Evolutionary conservation across 805 yeast species (phyloP).

Genomic region (Metschnikowia peoriensis): DNA sequence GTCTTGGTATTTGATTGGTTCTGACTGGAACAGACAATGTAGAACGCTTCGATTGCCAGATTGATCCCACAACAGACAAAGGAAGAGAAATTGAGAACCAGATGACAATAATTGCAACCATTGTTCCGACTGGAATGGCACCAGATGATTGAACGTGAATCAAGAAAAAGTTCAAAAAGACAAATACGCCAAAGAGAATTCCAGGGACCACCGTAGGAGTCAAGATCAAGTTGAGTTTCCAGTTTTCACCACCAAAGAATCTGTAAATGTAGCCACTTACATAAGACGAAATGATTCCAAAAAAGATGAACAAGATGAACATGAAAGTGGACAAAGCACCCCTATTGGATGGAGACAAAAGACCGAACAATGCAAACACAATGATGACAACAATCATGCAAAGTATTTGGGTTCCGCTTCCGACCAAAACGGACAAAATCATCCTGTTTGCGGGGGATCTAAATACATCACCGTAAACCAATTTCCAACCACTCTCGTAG

Average conservation of each 20-base stretch:
- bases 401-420: conserved; percentile 84
- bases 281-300: conserved; percentile 81
- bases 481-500: conserved; percentile 96
- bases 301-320: conserved; percentile 78
- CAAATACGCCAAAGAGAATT: conserved; percentile 55
- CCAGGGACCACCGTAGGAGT: conserved; percentile 91
- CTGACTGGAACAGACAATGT: conserved; percentile 71
- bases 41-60: conserved; percentile 66
- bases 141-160: conserved; percentile 81
- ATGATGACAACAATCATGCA: conserved; percentile 73
- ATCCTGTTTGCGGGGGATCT: conserved; percentile 73
- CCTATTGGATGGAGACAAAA: conserved; percentile 90
- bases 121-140: conserved; percentile 90
- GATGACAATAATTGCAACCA: conserved; percentile 72
- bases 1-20: conserved; percentile 94
- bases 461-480: conserved; percentile 93
- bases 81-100: conserved; percentile 91
- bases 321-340: conserved; percentile 90
- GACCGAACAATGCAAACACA: conserved; percentile 81
- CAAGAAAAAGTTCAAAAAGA: conserved; percentile 78
- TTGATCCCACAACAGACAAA: conserved; percentile 77
- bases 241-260: conserved; percentile 85
- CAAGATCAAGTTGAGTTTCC: conserved; percentile 81
- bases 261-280: conserved; percentile 84
- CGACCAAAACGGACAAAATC: conserved; percentile 75